Conservation (phyloP, 768 basidiomycete genomes). For the Nevesoporus exiguus region DNA sequence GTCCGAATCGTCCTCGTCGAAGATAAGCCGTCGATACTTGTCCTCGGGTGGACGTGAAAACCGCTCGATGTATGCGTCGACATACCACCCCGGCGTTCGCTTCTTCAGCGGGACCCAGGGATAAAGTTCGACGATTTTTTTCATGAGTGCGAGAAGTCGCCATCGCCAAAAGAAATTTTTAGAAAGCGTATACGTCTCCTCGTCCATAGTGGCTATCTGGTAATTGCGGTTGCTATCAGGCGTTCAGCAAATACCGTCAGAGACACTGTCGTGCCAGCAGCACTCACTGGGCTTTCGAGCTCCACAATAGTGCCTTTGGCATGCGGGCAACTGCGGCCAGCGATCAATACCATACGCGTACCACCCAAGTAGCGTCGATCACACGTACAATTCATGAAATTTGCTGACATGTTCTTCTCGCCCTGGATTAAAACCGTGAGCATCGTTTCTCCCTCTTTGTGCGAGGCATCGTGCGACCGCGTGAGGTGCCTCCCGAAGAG, state of each 20-base stretch:
- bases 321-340: constrained; percentile 23
- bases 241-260: constrained; percentile 4
- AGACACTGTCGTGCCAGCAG: background rate
- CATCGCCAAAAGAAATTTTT: constrained; percentile 51
- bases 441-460: constrained; percentile 15
- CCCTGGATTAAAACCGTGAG: constrained; percentile 45
- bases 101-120: constrained; percentile 30
- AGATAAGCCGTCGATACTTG: constrained; percentile 34
- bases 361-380: background rate
- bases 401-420: constrained; percentile 37
- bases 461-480: constrained; percentile 11
- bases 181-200: constrained; percentile 39
- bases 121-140: constrained; percentile 40
- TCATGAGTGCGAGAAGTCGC: constrained; percentile 45
- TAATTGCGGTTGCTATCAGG: constrained; percentile 40
- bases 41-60: constrained; percentile 29
- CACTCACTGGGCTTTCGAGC: constrained; percentile 29
- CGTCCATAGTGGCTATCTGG: constrained; percentile 45
- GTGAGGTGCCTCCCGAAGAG: constrained; percentile 31
- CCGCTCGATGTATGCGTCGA: constrained; percentile 38
- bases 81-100: constrained; percentile 51
- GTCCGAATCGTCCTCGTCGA: constrained; percentile 31
- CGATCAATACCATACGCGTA: background rate
- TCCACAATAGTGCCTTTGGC: constrained; percentile 33
- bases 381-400: constrained; percentile 39